These are phyloP conservation scores for Salix exigua DNA, from an alignment of 345 rosid species.

Conservation along the genomic window DNA sequence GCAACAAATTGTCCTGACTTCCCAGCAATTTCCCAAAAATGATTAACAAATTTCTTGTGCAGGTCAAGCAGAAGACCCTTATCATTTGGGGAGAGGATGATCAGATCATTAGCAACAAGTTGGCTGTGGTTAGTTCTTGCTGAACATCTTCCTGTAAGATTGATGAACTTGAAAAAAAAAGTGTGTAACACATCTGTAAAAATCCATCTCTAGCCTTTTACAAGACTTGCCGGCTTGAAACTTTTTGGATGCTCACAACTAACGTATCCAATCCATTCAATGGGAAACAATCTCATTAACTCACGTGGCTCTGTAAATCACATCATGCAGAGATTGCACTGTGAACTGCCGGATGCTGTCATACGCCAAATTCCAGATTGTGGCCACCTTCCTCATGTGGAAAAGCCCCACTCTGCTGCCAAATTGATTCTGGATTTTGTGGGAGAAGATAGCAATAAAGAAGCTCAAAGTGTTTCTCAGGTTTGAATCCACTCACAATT, in stretches of 20 bases:
- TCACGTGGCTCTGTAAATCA: neutral
- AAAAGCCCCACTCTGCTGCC: constrained; percentile 53
- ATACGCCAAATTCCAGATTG: constrained; percentile 67
- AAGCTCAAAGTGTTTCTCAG: constrained; percentile 28
- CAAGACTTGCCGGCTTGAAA: neutral
- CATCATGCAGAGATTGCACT: constrained; percentile 59
- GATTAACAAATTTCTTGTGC: constrained; percentile 15
- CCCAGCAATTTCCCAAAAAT: neutral
- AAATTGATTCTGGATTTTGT: constrained; percentile 61
- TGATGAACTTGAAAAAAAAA: neutral
- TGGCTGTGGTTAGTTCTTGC: constrained; percentile 62
- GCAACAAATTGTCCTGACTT: neutral
- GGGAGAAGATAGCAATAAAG: constrained; percentile 36
- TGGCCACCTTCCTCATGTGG: constrained; percentile 89
- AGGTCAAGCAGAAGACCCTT: constrained; percentile 74
- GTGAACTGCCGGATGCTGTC: constrained; percentile 59
- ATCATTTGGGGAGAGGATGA: constrained; percentile 95
- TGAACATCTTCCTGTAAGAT: neutral
- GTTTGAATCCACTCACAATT: neutral
- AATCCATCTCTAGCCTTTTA: neutral
- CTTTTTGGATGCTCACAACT: neutral
- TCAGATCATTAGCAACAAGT: constrained; percentile 64
- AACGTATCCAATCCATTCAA: neutral
- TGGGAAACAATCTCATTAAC: neutral
- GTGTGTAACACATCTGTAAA: neutral